Conservation (phyloP, 768 basidiomycete genomes). For the Lactifluus subvellereus region DNA sequence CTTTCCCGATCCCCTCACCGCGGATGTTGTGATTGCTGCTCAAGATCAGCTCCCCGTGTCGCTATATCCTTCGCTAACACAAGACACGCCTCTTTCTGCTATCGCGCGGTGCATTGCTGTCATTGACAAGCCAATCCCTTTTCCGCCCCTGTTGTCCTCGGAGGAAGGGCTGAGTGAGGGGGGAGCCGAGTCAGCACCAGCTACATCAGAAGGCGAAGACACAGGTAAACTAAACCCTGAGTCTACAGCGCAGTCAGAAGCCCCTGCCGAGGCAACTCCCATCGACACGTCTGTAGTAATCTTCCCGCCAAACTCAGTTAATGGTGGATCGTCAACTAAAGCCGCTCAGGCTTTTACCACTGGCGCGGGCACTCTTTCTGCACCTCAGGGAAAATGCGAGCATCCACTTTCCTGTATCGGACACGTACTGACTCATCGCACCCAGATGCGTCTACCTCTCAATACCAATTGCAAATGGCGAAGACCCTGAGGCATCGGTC, state of each 20-base stretch:
- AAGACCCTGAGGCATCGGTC: constrained; percentile 25
- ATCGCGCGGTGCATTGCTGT: constrained; percentile 49
- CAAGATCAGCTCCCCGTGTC: constrained; percentile 28
- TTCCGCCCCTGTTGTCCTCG: constrained; percentile 30
- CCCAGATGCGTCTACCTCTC: constrained; percentile 24
- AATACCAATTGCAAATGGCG: constrained; percentile 10
- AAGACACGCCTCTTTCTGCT: constrained; percentile 4
- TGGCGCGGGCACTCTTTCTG: constrained; percentile 68
- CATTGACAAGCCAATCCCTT: constrained; percentile 38
- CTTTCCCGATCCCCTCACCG: constrained; percentile 52
- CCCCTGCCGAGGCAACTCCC: constrained; percentile 7
- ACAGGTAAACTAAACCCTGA: not conserved
- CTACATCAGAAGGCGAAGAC: constrained; percentile 12
- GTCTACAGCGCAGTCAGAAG: not conserved
- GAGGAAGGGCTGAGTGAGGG: constrained; percentile 27
- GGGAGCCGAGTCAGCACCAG: constrained; percentile 13
- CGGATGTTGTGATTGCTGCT: constrained; percentile 51
- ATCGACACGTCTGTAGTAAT: constrained; percentile 66
- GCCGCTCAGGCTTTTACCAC: constrained; percentile 57
- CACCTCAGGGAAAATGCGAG: constrained; percentile 71
- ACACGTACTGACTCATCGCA: not conserved
- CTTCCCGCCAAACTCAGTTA: constrained; percentile 63
- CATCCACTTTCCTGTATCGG: constrained; percentile 7
- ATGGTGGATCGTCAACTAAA: constrained; percentile 40
- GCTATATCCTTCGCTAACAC: not conserved